Percentiles rank a stretch among this genome's conserved stretches.
Conservation (phyloP, 2,329 filamentous ascomycete species). For the Ceratocystiopsis minuta region DNA sequence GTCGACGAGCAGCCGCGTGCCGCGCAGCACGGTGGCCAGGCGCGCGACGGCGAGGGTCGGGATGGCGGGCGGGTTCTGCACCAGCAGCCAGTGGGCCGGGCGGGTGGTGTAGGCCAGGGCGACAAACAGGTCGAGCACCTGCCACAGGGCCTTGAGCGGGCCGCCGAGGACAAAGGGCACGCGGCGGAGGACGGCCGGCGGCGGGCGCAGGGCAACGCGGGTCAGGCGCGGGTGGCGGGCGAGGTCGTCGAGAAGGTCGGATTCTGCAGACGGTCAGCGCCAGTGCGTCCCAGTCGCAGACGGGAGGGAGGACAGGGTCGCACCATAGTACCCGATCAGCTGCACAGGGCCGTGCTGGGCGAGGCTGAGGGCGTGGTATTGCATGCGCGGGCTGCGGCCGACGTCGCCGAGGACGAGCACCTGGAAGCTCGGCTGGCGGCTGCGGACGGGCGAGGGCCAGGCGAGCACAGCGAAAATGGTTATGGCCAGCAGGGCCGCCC, state of each 20-base stretch:
- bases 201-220: constrained; percentile 50
- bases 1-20: constrained; percentile 73
- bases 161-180: constrained; percentile 62
- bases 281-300: background rate
- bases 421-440: constrained; percentile 33
- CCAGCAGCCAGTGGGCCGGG: constrained; percentile 65
- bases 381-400: constrained; percentile 91
- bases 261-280: constrained; percentile 33
- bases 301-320: constrained; percentile 1
- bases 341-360: constrained; percentile 68
- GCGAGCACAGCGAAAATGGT: constrained; percentile 1
- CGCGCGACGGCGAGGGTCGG: constrained; percentile 68
- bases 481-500: constrained; percentile 4
- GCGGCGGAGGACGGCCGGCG: constrained; percentile 48
- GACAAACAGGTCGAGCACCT: constrained; percentile 52
- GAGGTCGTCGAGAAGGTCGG: constrained; percentile 63
- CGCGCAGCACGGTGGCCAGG: constrained; percentile 54
- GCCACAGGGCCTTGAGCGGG: constrained; percentile 73
- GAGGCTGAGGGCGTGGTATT: constrained; percentile 90
- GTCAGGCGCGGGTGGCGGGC: constrained; percentile 48
- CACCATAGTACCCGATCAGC: constrained; percentile 76
- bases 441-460: constrained; percentile 4
- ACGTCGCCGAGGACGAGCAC: constrained; percentile 90
- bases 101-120: constrained; percentile 56
- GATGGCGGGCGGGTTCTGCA: constrained; percentile 81